Conservation (phyloP, 495 filamentous ascomycete species). For the Gamarada debralockiae region DNA sequence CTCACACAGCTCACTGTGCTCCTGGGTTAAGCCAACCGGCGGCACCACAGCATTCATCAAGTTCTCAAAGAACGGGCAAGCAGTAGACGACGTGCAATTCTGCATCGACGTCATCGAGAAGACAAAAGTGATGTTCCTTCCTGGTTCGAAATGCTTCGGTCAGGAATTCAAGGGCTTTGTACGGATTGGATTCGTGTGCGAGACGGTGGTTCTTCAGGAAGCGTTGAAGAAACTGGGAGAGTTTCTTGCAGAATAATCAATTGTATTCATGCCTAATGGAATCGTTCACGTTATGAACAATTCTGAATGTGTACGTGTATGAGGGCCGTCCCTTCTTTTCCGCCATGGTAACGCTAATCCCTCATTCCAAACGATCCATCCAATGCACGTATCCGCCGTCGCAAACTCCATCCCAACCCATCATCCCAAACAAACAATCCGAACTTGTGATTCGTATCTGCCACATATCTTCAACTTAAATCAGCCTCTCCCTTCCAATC, state of each 20-base stretch:
- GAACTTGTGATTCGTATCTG: too few species aligned
- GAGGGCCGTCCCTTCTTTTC: too few species aligned
- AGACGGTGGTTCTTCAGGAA: constrained; percentile 64
- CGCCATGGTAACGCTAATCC: too few species aligned
- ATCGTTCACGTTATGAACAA: too few species aligned
- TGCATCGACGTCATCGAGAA: constrained; percentile 65
- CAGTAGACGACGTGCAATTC: constrained; percentile 69
- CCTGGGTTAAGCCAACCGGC: constrained; percentile 72
- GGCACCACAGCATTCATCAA: constrained; percentile 81
- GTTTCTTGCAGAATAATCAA: constrained; percentile 47
- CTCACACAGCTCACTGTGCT: constrained; percentile 55
- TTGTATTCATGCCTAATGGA: neutral
- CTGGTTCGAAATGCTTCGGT: constrained; percentile 71
- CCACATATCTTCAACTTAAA: too few species aligned
- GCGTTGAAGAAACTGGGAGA: constrained; percentile 56
- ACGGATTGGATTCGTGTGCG: constrained; percentile 73
- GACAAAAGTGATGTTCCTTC: constrained; percentile 76
- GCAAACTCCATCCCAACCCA: too few species aligned
- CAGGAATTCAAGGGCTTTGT: constrained; percentile 75
- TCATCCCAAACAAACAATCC: too few species aligned
- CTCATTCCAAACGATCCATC: too few species aligned
- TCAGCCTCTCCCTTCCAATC: too few species aligned
- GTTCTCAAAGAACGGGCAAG: constrained; percentile 60
- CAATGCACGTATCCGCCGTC: too few species aligned
- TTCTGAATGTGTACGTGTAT: too few species aligned